Conservation (phyloP, 257 asterid genomes). For the Phtheirospermum japonicum region DNA sequence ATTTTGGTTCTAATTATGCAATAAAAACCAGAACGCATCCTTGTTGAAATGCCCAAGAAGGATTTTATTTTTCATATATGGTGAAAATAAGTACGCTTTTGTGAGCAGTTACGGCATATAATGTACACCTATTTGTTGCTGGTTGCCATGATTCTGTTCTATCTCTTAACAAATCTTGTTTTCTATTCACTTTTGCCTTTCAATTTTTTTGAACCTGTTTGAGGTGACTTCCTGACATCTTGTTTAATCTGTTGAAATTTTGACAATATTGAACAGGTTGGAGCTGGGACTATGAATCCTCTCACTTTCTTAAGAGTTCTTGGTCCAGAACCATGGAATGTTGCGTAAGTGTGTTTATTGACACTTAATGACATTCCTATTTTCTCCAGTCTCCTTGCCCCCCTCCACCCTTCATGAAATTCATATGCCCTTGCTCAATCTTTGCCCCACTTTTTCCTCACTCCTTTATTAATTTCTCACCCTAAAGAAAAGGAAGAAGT, state of each 20-base stretch:
- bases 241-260: slow-evolving; percentile 29
- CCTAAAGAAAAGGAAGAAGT: background rate
- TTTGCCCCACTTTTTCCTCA: background rate
- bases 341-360: slow-evolving; percentile 67
- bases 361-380: slow-evolving; percentile 13
- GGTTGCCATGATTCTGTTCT: background rate
- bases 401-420: slow-evolving; percentile 4
- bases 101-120: background rate
- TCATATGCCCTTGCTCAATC: slow-evolving; percentile 2
- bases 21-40: too few species aligned
- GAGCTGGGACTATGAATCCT: slow-evolving; percentile 99
- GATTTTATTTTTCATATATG: background rate
- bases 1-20: background rate
- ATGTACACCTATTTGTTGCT: background rate
- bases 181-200: background rate
- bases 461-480: background rate
- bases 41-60: background rate
- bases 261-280: slow-evolving; percentile 65
- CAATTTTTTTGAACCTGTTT: background rate
- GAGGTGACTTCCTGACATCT: slow-evolving; percentile 9
- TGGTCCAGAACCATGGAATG: slow-evolving; percentile 99
- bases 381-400: background rate
- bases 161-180: background rate
- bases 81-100: slow-evolving; percentile 4
- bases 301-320: slow-evolving; percentile 89